These are phyloP conservation scores for Saccharomycopsis hybrid DNA, from an alignment of 1,139 yeast species.

Conservation along the genomic window DNA sequence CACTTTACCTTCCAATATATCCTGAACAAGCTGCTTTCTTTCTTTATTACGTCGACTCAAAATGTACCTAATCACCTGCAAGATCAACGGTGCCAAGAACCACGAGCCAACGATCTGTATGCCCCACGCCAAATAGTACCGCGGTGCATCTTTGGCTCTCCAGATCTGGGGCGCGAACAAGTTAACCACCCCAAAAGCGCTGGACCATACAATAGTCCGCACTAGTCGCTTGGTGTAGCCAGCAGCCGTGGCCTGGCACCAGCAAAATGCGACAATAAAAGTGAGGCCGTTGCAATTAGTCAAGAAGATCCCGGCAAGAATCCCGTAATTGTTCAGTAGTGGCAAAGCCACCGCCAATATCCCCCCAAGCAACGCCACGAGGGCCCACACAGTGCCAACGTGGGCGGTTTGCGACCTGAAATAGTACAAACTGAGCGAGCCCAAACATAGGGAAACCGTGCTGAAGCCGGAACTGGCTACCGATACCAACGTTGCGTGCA, in stretches of 20 bases:
- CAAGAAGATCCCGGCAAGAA: slow-evolving; percentile 37
- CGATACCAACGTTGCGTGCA: slow-evolving; percentile 27
- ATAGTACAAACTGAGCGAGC: slow-evolving; percentile 5
- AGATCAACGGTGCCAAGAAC: slow-evolving; percentile 35
- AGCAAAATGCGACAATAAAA: slow-evolving; percentile 35
- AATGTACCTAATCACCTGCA: slow-evolving; percentile 35
- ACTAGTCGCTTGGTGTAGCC: slow-evolving; percentile 38
- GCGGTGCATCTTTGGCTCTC: slow-evolving; percentile 36
- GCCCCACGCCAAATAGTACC: slow-evolving; percentile 42
- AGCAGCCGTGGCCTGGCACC: slow-evolving; percentile 31
- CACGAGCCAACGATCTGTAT: slow-evolving; percentile 46
- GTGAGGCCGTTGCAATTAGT: slow-evolving; percentile 27
- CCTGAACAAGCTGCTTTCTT: slow-evolving; percentile 24
- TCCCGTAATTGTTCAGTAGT: slow-evolving; percentile 37
- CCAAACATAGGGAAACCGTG: slow-evolving; percentile 19
- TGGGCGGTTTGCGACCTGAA: slow-evolving; percentile 24
- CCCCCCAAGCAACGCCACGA: slow-evolving; percentile 41
- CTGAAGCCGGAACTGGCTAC: slow-evolving; percentile 34
- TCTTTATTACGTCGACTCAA: slow-evolving; percentile 34
- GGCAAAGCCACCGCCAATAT: slow-evolving; percentile 39
- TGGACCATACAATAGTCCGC: slow-evolving; percentile 36
- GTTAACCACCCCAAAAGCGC: slow-evolving; percentile 36
- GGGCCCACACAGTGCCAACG: slow-evolving; percentile 22
- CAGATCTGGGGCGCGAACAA: slow-evolving; percentile 42
- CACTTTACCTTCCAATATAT: background rate